phyloP scores from a whole-genome alignment of 257 asterid genomes.

The Jaltomata sinuosa region DNA sequence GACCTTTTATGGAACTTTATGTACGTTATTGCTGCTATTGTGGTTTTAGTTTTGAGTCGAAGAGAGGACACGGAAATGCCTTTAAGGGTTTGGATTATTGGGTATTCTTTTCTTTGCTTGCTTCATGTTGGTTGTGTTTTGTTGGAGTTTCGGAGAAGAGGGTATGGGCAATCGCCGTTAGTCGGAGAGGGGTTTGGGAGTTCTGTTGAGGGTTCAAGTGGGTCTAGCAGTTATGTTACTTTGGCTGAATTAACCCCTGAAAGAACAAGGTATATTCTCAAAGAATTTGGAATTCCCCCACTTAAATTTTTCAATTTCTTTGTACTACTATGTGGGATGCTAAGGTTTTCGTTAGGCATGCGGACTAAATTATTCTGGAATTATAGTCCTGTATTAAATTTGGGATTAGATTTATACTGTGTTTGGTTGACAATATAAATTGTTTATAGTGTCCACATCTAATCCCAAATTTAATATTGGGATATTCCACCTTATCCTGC shows the following conservation, averaged over 20 bases:
- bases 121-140: slow-evolving; percentile 51
- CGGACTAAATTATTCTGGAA: too few species aligned
- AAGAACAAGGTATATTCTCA: background rate
- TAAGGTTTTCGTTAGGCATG: too few species aligned
- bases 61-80: slow-evolving; percentile 45
- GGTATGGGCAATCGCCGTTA: background rate
- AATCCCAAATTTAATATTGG: too few species aligned
- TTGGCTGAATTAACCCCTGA: slow-evolving; percentile 5
- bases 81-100: slow-evolving; percentile 53
- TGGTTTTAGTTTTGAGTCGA: slow-evolving; percentile 39
- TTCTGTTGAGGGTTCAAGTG: background rate
- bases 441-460: too few species aligned
- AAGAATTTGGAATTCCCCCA: background rate
- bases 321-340: too few species aligned
- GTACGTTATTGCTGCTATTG: slow-evolving; percentile 37
- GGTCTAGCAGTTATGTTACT: slow-evolving; percentile 1
- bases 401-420: too few species aligned
- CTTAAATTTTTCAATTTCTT: background rate
- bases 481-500: too few species aligned
- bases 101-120: slow-evolving; percentile 51
- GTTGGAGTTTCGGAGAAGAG: slow-evolving; percentile 39
- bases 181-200: background rate
- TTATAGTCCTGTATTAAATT: too few species aligned
- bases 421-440: too few species aligned
- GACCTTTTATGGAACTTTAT: slow-evolving; percentile 61